Evolutionary conservation across 83 land plant species (phyloP).

Genomic region (Thuja plicata): DNA sequence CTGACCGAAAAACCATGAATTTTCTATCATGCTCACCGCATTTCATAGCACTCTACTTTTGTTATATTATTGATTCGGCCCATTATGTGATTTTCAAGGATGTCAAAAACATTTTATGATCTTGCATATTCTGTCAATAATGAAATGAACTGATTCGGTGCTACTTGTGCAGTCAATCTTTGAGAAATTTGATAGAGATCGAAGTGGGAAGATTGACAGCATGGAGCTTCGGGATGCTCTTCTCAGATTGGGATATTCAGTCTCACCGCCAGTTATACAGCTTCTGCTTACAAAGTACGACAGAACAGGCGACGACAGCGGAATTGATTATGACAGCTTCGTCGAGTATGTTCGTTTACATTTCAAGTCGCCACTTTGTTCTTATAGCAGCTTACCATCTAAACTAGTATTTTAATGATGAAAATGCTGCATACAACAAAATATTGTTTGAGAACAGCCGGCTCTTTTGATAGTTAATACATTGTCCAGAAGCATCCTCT

Average conservation of each 20-base stretch:
- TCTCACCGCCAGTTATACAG: constrained; percentile 71
- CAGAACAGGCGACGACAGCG: constrained; percentile 48
- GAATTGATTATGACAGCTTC: constrained; percentile 85
- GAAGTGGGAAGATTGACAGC: constrained; percentile 82
- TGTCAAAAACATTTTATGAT: neutral
- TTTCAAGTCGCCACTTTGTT: neutral
- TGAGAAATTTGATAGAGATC: constrained; percentile 82
- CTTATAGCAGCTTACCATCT: neutral
- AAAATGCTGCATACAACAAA: neutral
- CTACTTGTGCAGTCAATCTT: constrained; percentile 61
- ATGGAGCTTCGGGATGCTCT: constrained; percentile 85
- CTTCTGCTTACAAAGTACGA: constrained; percentile 78
- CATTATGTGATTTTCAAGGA: neutral
- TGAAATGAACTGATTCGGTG: neutral
- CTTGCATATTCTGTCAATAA: neutral
- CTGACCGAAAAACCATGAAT: too few species aligned
- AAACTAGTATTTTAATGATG: neutral
- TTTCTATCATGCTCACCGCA: too few species aligned
- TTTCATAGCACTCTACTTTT: too few species aligned
- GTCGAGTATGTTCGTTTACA: constrained; percentile 76
- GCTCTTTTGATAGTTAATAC: too few species aligned
- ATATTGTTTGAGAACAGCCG: neutral
- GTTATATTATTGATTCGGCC: neutral
- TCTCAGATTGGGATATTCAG: constrained; percentile 68
- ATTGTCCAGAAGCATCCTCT: too few species aligned